Evolutionary conservation across 257 asterid genomes (phyloP).

Genomic region (Solanum tarijense): DNA sequence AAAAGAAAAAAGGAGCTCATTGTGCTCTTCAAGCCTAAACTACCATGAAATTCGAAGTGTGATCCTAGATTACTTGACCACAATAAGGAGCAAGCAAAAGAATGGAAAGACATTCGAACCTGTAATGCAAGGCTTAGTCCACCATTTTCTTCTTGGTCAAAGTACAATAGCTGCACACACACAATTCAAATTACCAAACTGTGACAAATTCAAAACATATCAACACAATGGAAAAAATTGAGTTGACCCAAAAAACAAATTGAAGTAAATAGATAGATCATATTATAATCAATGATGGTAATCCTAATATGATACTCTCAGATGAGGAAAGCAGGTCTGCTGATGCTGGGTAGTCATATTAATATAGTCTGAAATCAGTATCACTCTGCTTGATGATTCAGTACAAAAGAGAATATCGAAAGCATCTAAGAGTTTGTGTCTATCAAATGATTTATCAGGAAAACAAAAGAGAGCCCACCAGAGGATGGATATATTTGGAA

Average conservation of each 20-base stretch:
- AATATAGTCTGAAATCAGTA: neutral
- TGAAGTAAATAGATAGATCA: neutral
- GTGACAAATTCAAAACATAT: neutral
- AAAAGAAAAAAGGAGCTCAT: neutral
- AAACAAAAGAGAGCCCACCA: neutral
- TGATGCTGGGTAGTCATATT: neutral
- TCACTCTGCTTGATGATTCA: neutral
- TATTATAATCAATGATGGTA: neutral
- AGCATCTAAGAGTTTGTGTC: neutral
- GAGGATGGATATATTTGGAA: neutral
- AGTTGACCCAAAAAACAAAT: neutral
- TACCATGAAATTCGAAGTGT: neutral
- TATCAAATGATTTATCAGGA: neutral
- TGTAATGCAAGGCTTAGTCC: slow-evolving; percentile 88
- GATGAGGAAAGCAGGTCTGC: neutral
- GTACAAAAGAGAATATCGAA: neutral
- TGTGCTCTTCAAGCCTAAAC: neutral
- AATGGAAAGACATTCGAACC: slow-evolving; percentile 27
- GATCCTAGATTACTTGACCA: neutral
- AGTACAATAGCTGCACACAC: slow-evolving; percentile 71
- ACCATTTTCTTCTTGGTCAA: slow-evolving; percentile 75
- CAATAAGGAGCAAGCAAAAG: neutral
- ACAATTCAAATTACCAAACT: neutral
- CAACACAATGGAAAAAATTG: neutral
- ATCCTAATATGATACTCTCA: neutral